phyloP scores from a whole-genome alignment of 2,329 filamentous ascomycete species.

The Aspergillus latus region DNA sequence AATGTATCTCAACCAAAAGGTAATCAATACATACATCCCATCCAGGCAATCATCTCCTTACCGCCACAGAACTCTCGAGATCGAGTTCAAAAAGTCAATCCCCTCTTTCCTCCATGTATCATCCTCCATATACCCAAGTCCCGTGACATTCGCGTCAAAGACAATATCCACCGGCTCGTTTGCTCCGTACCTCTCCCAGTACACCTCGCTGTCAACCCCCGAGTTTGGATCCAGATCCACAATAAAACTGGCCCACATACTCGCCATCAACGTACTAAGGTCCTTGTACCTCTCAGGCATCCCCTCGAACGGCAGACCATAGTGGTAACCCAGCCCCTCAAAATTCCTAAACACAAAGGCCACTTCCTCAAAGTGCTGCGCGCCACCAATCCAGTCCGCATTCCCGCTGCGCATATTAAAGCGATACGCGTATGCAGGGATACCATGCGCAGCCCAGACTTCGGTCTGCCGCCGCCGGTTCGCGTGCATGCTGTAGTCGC shows the following conservation, averaged over 20 bases:
- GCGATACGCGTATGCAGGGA: slow-evolving; percentile 61
- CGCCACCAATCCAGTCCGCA: slow-evolving; percentile 43
- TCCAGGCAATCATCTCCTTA: slow-evolving; percentile 3
- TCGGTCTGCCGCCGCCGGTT: slow-evolving; percentile 55
- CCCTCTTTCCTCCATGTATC: slow-evolving; percentile 47
- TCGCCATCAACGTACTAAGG: slow-evolving; percentile 51
- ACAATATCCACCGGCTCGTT: slow-evolving; percentile 49
- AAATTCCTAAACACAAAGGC: slow-evolving; percentile 57
- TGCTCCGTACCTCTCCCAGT: slow-evolving; percentile 49
- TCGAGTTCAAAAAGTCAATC: slow-evolving; percentile 34
- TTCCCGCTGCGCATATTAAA: slow-evolving; percentile 58
- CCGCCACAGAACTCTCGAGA: slow-evolving; percentile 27
- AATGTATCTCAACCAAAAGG: not conserved
- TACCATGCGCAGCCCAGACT: slow-evolving; percentile 49
- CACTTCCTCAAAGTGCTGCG: slow-evolving; percentile 58
- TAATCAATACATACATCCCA: not conserved
- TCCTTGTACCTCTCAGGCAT: slow-evolving; percentile 44
- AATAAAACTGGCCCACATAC: slow-evolving; percentile 55
- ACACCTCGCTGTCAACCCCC: slow-evolving; percentile 23
- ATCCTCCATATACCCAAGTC: slow-evolving; percentile 42
- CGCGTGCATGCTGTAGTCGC: slow-evolving; percentile 58
- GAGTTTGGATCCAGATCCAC: slow-evolving; percentile 48
- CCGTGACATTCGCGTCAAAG: slow-evolving; percentile 51
- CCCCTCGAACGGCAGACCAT: slow-evolving; percentile 37
- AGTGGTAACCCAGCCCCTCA: slow-evolving; percentile 48